A percentile compares a stretch with the other conserved stretches of the same genome.
phyloP scores from a whole-genome alignment of 768 basidiomycete genomes.

The Termitomyces sp. region DNA sequence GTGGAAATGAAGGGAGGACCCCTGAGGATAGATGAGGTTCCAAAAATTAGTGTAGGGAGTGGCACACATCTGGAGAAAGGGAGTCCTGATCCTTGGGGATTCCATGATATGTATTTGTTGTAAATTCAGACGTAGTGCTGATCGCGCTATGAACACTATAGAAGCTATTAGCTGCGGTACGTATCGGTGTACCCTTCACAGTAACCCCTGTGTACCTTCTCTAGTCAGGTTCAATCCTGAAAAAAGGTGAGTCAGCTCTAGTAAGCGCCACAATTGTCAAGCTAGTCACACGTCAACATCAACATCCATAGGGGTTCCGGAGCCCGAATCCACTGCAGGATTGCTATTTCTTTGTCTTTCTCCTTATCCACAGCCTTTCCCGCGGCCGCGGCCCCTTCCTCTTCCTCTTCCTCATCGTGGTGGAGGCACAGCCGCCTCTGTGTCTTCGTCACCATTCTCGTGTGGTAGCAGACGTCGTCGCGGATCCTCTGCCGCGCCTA shows the following conservation, averaged over 20 bases:
- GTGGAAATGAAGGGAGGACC: too few relatives aligned
- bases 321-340: conserved; percentile 18
- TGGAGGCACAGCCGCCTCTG: conserved; percentile 28
- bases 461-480: conserved; percentile 17
- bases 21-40: too few relatives aligned
- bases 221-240: background rate
- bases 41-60: background rate
- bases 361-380: conserved; percentile 28
- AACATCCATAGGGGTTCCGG: conserved; percentile 18
- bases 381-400: conserved; percentile 31
- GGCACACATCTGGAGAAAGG: conserved; percentile 1
- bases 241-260: background rate
- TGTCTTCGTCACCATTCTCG: conserved; percentile 35
- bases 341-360: conserved; percentile 30
- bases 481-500: conserved; percentile 20
- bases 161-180: background rate
- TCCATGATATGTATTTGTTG: background rate
- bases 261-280: background rate
- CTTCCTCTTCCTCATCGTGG: conserved; percentile 33
- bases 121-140: background rate
- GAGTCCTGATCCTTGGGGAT: background rate
- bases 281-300: conserved; percentile 12
- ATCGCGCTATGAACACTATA: background rate
- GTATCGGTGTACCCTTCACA: background rate
- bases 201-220: background rate